Conservation (phyloP, 2,329 filamentous ascomycete genomes). For the Curvularia sp. region DNA sequence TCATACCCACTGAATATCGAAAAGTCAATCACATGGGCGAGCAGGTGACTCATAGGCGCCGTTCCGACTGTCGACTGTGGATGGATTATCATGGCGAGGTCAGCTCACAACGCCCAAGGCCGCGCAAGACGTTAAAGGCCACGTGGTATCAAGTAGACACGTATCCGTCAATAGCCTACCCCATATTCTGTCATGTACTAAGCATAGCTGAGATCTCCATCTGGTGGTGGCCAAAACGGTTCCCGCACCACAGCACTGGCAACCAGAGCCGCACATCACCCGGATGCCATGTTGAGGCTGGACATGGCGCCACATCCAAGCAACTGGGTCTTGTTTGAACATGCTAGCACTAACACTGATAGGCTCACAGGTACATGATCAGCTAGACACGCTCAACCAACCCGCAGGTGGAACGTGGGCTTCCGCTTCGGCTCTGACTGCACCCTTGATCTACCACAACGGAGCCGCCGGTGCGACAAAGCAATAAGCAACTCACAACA, state of each 20-base stretch:
- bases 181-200: slow-evolving; percentile 17
- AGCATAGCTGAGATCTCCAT: slow-evolving; percentile 19
- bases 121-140: slow-evolving; percentile 28
- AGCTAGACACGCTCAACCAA: slow-evolving; percentile 7
- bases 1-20: slow-evolving; percentile 8
- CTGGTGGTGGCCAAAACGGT: slow-evolving; percentile 25
- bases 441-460: slow-evolving; percentile 2
- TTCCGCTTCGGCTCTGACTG: slow-evolving; percentile 10
- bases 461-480: slow-evolving; percentile 3
- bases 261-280: slow-evolving; percentile 2
- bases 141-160: slow-evolving; percentile 10
- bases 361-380: not conserved
- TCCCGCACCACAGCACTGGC: slow-evolving; percentile 20
- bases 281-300: slow-evolving; percentile 21
- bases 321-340: slow-evolving; percentile 5
- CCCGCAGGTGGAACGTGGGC: slow-evolving; percentile 15
- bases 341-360: slow-evolving; percentile 2
- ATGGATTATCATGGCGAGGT: slow-evolving; percentile 16
- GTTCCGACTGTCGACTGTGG: not conserved
- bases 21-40: slow-evolving; percentile 27
- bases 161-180: slow-evolving; percentile 14
- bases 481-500: slow-evolving; percentile 3
- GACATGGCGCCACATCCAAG: slow-evolving; percentile 19
- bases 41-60: slow-evolving; percentile 19
- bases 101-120: slow-evolving; percentile 26